phyloP scores from a whole-genome alignment of 2,329 filamentous ascomycete species.

The Exophiala mesophila region DNA sequence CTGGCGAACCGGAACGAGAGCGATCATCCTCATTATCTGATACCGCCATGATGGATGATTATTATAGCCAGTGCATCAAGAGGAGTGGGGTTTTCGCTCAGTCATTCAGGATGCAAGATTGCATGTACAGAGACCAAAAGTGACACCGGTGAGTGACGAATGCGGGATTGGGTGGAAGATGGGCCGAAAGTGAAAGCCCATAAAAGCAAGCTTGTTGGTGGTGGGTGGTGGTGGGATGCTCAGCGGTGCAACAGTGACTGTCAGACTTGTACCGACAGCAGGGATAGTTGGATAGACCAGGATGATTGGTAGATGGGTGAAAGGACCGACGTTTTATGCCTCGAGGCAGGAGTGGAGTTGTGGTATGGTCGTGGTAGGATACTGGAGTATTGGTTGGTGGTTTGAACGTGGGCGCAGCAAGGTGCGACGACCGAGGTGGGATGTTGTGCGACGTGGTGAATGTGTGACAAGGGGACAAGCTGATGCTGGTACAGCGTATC shows the following conservation, averaged over 20 bases:
- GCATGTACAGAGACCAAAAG: conserved; percentile 17
- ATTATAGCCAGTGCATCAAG: conserved; percentile 27
- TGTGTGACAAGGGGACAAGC: conserved; percentile 18
- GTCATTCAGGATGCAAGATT: conserved; percentile 14
- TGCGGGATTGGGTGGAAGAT: conserved; percentile 8
- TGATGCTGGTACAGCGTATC: conserved; percentile 1
- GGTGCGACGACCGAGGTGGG: conserved; percentile 2
- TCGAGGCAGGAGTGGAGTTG: conserved; percentile 9
- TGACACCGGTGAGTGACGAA: conserved; percentile 11
- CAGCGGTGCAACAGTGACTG: no score
- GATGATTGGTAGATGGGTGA: not conserved
- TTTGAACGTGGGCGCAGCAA: not conserved
- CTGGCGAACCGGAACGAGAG: conserved; percentile 33
- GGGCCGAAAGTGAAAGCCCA: conserved; percentile 5
- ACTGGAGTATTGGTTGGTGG: not conserved
- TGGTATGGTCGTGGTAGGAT: not conserved
- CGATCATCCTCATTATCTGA: conserved; percentile 33
- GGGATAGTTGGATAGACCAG: not conserved
- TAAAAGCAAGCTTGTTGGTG: no score
- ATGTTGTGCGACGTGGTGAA: conserved; percentile 13
- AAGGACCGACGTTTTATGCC: conserved; percentile 1
- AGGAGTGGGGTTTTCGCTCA: conserved; percentile 5
- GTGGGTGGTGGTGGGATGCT: not conserved
- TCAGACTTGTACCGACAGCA: not conserved
- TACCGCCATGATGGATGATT: conserved; percentile 29